Evolutionary conservation across 2,329 filamentous ascomycete genomes (phyloP).

Genomic region (Colletotrichum tamarilloi): DNA sequence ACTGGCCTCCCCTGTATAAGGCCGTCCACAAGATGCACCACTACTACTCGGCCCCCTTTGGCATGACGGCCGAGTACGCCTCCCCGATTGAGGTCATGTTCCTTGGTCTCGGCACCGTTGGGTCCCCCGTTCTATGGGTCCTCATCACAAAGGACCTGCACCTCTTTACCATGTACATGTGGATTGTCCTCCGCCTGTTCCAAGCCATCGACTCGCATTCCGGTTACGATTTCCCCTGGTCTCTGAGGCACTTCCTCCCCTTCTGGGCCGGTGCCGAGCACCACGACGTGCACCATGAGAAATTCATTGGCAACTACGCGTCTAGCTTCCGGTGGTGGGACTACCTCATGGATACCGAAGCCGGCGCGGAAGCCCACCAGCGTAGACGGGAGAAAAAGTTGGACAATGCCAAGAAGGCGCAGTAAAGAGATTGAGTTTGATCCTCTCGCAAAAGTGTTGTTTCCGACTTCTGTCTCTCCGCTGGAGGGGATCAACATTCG

Average conservation of each 20-base stretch:
- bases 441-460: background rate
- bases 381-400: slow-evolving; percentile 83
- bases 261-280: slow-evolving; percentile 98
- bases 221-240: slow-evolving; percentile 99
- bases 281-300: slow-evolving; percentile 97
- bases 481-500: background rate
- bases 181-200: slow-evolving; percentile 93
- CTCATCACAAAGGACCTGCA: slow-evolving; percentile 87
- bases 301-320: slow-evolving; percentile 97
- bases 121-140: slow-evolving; percentile 85
- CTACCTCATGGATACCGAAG: slow-evolving; percentile 91
- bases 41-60: slow-evolving; percentile 98
- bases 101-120: slow-evolving; percentile 87
- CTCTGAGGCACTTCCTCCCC: slow-evolving; percentile 91
- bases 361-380: slow-evolving; percentile 87
- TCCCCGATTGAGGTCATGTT: slow-evolving; percentile 98
- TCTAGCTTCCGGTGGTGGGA: slow-evolving; percentile 99
- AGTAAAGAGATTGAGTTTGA: slow-evolving; percentile 58
- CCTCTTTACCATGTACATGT: slow-evolving; percentile 96
- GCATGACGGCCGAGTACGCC: slow-evolving; percentile 95
- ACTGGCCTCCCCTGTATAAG: slow-evolving; percentile 96
- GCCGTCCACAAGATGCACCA: slow-evolving; percentile 99
- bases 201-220: slow-evolving; percentile 98
- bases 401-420: slow-evolving; percentile 74
- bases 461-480: background rate